Conservation (phyloP, 2,329 filamentous ascomycete genomes). For the Diaporthe citrichinensis region DNA sequence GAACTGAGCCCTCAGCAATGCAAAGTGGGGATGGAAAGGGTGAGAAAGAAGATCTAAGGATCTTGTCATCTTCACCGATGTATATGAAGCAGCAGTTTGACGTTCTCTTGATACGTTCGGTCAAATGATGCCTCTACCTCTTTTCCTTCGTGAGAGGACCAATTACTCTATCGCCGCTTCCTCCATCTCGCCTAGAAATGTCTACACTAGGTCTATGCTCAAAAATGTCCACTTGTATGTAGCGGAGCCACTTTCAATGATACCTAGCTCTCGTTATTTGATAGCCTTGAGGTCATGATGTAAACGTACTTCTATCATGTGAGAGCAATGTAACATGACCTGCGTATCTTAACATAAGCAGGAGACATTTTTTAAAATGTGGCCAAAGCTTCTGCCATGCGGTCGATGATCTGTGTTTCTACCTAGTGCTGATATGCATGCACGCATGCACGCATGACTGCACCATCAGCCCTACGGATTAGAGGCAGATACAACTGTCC, state of each 20-base stretch:
- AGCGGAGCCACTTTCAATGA: constrained; percentile 16
- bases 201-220: neutral
- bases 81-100: neutral
- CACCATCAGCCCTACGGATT: neutral
- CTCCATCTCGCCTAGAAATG: neutral
- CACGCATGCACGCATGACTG: neutral
- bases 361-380: neutral
- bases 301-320: neutral
- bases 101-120: neutral
- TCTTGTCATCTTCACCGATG: neutral
- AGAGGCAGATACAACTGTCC: neutral
- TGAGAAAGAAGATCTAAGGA: accelerated
- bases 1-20: too few species aligned
- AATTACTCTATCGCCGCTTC: too few species aligned
- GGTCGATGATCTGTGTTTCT: too few species aligned
- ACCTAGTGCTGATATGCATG: neutral
- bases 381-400: neutral
- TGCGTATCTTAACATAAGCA: neutral
- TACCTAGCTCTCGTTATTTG: neutral
- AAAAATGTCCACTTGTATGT: neutral
- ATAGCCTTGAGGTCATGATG: neutral
- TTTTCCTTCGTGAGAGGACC: neutral
- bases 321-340: too few species aligned
- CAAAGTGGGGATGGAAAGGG: neutral
- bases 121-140: too few species aligned